Conservation (phyloP, 2,329 filamentous ascomycete genomes). For the Thelonectria rubi region DNA sequence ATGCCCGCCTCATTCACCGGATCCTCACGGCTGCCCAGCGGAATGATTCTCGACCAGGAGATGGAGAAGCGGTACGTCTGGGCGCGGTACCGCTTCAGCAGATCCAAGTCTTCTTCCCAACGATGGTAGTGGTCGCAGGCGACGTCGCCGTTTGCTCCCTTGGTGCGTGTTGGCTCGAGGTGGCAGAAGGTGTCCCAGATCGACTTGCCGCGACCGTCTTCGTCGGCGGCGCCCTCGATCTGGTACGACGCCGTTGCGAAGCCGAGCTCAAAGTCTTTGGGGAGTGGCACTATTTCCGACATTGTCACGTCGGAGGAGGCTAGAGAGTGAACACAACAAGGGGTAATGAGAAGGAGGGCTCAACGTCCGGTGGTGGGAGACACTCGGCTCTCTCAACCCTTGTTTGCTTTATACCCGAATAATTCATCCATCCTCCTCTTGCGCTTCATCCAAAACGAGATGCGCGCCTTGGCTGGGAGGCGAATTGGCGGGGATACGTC, state of each 20-base stretch:
- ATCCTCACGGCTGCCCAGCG: conserved; percentile 69
- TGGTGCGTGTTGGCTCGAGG: conserved; percentile 51
- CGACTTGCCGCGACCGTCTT: conserved; percentile 53
- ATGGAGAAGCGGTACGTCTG: conserved; percentile 72
- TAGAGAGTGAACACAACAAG: neutral
- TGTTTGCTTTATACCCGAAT: conserved; percentile 12
- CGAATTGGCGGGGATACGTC: neutral
- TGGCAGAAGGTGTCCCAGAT: conserved; percentile 56
- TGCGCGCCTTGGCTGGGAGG: neutral
- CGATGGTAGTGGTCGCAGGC: conserved; percentile 55
- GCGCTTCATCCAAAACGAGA: neutral
- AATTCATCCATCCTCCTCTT: neutral
- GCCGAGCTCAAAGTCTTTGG: conserved; percentile 20
- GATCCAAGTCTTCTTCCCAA: conserved; percentile 63
- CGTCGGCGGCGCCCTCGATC: conserved; percentile 54
- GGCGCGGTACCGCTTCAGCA: conserved; percentile 66
- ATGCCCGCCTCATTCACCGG: conserved; percentile 69
- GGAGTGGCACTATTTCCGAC: conserved; percentile 35
- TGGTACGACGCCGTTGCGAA: conserved; percentile 48
- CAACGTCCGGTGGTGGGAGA: neutral
- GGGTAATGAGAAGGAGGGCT: conserved; percentile 2
- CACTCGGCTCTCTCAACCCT: neutral
- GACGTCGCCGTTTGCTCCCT: conserved; percentile 57
- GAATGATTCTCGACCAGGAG: conserved; percentile 73
- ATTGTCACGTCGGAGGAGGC: conserved; percentile 2